phyloP scores from a whole-genome alignment of 163 green algal genomes.

The Prototheca cutis region DNA sequence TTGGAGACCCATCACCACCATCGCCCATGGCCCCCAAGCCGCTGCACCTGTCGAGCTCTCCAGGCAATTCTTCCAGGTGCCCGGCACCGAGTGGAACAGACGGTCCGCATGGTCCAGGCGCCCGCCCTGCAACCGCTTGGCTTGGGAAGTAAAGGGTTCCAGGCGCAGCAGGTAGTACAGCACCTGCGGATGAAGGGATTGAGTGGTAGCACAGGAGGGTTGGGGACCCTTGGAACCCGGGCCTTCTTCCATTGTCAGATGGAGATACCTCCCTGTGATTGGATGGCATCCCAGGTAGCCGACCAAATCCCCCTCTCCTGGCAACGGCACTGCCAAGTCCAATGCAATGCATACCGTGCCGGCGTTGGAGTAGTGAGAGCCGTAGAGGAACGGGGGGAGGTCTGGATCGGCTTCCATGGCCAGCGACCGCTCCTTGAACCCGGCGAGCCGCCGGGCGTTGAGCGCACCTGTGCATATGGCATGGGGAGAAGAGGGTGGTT shows the following conservation, averaged over 20 bases:
- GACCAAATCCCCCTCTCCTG: no score
- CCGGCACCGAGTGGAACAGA: constrained; percentile 53
- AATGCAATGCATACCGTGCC: no score
- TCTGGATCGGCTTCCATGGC: constrained; percentile 29
- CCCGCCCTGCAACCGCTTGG: constrained; percentile 46
- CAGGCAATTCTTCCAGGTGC: constrained; percentile 42
- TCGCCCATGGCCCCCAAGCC: not conserved
- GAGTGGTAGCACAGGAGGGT: no score
- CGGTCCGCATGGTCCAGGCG: constrained; percentile 68
- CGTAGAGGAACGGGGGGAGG: constrained; percentile 67
- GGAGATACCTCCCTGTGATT: no score
- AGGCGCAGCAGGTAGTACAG: constrained; percentile 66
- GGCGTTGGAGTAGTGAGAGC: constrained; percentile 57
- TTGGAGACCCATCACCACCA: no score
- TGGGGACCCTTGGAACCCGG: no score
- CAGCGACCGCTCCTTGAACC: constrained; percentile 33
- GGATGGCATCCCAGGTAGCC: no score
- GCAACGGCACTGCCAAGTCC: no score
- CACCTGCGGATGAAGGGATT: no score
- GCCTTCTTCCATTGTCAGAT: no score
- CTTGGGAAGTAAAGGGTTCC: constrained; percentile 56
- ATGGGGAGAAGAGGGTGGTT: no score
- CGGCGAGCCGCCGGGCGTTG: constrained; percentile 28
- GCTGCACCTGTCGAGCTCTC: constrained; percentile 30
- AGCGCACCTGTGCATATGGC: constrained; percentile 32